Evolutionary conservation across 495 filamentous ascomycete species (phyloP).

Genomic region (Chaetomium fimeti): DNA sequence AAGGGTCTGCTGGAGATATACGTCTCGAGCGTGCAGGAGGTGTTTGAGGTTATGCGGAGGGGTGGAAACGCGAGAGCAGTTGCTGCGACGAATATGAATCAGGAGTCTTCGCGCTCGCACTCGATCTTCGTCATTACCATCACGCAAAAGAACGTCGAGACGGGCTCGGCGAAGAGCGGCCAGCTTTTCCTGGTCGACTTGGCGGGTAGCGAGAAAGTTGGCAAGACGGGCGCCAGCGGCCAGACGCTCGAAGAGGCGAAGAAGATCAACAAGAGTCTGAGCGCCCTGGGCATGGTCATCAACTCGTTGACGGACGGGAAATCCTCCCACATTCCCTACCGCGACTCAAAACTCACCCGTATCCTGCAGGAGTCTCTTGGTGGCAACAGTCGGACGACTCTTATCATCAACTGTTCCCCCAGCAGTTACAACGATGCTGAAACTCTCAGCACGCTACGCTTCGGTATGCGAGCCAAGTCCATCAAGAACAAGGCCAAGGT

Average conservation of each 20-base stretch:
- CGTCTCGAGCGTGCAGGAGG: constrained; percentile 90
- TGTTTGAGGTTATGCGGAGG: constrained; percentile 94
- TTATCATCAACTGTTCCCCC: constrained; percentile 98
- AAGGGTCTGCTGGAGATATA: constrained; percentile 95
- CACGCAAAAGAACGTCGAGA: constrained; percentile 97
- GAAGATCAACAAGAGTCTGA: constrained; percentile 99
- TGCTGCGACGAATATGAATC: constrained; percentile 99
- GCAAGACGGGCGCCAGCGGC: constrained; percentile 96
- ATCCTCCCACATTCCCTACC: constrained; percentile 95
- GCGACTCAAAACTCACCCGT: constrained; percentile 96
- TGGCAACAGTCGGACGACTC: constrained; percentile 93
- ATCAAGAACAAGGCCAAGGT: constrained; percentile 99
- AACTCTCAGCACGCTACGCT: constrained; percentile 88
- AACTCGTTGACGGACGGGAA: constrained; percentile 96
- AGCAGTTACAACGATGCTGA: constrained; percentile 98
- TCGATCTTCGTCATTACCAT: constrained; percentile 98
- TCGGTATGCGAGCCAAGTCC: constrained; percentile 94
- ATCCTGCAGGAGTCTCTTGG: constrained; percentile 95
- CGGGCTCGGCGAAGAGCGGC: constrained; percentile 92
- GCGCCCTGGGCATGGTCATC: constrained; percentile 97
- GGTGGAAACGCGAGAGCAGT: constrained; percentile 86
- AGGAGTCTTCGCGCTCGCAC: constrained; percentile 96
- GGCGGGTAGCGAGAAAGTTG: constrained; percentile 96
- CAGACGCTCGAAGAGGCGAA: constrained; percentile 98
- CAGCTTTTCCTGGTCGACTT: constrained; percentile 96